Percentiles rank a stretch among this genome's conserved stretches.
phyloP scores from a whole-genome alignment of 2,329 filamentous ascomycete species.

The Colletotrichum aenigma region DNA sequence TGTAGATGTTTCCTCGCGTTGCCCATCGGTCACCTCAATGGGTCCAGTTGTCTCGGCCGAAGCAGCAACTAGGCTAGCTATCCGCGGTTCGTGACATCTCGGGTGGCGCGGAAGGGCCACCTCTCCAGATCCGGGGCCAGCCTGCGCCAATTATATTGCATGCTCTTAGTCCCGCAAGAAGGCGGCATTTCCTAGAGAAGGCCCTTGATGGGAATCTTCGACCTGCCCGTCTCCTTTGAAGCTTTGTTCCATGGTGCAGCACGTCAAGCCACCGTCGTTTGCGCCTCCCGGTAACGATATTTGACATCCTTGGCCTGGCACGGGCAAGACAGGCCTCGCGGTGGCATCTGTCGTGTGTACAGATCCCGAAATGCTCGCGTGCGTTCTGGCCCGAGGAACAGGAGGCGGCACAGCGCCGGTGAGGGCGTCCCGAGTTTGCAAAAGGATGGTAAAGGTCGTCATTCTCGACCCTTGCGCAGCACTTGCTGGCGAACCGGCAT shows the following conservation, averaged over 20 bases:
- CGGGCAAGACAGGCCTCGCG: not conserved
- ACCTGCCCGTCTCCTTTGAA: not conserved
- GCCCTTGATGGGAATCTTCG: not conserved
- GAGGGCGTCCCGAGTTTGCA: not conserved
- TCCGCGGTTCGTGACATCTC: not conserved
- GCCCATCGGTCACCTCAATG: not conserved
- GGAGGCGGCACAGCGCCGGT: conserved; percentile 9
- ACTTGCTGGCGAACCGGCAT: not conserved
- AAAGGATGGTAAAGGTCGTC: not conserved
- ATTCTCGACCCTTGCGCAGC: not conserved
- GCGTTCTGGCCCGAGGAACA: not conserved
- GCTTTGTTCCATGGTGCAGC: not conserved
- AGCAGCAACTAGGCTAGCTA: not conserved
- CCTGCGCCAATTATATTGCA: not conserved
- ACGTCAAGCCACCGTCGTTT: conserved; percentile 4
- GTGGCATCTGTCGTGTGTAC: not conserved
- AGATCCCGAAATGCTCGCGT: not conserved
- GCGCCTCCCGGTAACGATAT: not conserved
- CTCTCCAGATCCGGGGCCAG: not conserved
- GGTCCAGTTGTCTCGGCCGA: not conserved
- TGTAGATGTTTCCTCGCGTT: not conserved
- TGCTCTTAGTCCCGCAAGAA: not conserved
- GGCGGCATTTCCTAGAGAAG: not conserved
- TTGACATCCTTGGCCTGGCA: not conserved
- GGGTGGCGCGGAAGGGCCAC: not conserved